Conservation (phyloP, 2,329 filamentous ascomycete genomes). For the Scedosporium apiospermum region DNA sequence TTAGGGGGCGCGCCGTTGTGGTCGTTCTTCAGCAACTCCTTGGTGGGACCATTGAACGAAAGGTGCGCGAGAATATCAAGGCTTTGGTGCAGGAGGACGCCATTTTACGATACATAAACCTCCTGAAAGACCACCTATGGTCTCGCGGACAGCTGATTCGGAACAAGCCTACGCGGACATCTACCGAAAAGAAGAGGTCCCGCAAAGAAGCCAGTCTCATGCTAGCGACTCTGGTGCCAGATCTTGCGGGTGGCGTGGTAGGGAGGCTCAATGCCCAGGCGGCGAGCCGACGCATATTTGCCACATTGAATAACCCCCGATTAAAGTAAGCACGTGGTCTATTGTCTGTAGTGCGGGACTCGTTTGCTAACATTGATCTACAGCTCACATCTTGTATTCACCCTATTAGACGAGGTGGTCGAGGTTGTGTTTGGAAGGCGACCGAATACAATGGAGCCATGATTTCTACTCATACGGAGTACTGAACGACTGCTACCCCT, state of each 20-base stretch:
- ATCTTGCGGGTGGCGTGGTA: conserved; percentile 86
- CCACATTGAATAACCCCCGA: conserved; percentile 80
- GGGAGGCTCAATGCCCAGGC: conserved; percentile 85
- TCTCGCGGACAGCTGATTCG: conserved; percentile 53
- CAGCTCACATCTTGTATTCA: conserved; percentile 60
- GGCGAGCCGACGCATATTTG: conserved; percentile 80
- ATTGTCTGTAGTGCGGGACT: no score
- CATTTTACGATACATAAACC: conserved; percentile 63
- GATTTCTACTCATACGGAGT: no score
- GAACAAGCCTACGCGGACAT: conserved; percentile 47
- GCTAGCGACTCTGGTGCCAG: conserved; percentile 80
- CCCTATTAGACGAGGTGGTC: conserved; percentile 61
- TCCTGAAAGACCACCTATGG: conserved; percentile 74
- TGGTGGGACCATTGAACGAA: conserved; percentile 91
- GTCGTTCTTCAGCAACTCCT: conserved; percentile 93
- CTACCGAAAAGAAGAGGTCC: conserved; percentile 67
- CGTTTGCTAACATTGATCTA: conserved; percentile 11
- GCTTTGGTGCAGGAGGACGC: conserved; percentile 68
- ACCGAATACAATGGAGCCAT: no score
- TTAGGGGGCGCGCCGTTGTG: conserved; percentile 88
- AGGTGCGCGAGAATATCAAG: conserved; percentile 77
- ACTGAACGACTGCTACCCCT: no score
- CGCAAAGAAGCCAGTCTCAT: conserved; percentile 81
- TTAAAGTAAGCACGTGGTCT: conserved; percentile 61
- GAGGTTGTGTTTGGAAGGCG: conserved; percentile 50